Evolutionary conservation across 768 basidiomycete genomes (phyloP).

Genomic region (Auriculariales sp.): DNA sequence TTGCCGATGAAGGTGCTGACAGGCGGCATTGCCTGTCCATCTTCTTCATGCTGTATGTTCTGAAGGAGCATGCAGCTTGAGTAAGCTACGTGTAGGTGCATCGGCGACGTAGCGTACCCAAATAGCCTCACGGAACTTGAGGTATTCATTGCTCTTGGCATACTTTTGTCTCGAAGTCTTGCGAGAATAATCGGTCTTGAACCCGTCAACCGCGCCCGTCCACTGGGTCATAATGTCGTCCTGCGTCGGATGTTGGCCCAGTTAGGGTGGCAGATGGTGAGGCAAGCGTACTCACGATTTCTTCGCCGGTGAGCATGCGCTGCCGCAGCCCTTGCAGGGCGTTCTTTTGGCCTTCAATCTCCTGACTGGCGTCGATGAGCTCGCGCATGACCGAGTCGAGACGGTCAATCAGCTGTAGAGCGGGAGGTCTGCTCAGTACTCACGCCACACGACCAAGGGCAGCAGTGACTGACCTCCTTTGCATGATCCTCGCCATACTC

Average conservation of each 20-base stretch:
- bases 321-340: slow-evolving; percentile 44
- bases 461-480: neutral
- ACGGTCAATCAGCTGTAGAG: slow-evolving; percentile 21
- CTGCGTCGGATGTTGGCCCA: slow-evolving; percentile 21
- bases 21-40: slow-evolving; percentile 48
- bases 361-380: slow-evolving; percentile 48
- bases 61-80: neutral
- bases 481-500: slow-evolving; percentile 9
- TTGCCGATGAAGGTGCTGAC: slow-evolving; percentile 54
- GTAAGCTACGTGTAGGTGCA: neutral
- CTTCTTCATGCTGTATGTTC: slow-evolving; percentile 38
- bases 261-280: neutral
- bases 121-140: slow-evolving; percentile 45
- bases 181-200: slow-evolving; percentile 30
- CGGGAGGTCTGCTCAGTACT: neutral
- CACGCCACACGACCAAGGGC: neutral
- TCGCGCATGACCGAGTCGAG: slow-evolving; percentile 57
- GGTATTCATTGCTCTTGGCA: slow-evolving; percentile 43
- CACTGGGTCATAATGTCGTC: slow-evolving; percentile 38
- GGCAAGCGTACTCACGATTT: slow-evolving; percentile 39
- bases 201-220: slow-evolving; percentile 25
- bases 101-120: slow-evolving; percentile 33
- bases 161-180: slow-evolving; percentile 74
- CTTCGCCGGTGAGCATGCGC: slow-evolving; percentile 35
- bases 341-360: slow-evolving; percentile 42